Conservation (phyloP, 2,329 filamentous ascomycete genomes). For the Pestalotiopsis sp. region DNA sequence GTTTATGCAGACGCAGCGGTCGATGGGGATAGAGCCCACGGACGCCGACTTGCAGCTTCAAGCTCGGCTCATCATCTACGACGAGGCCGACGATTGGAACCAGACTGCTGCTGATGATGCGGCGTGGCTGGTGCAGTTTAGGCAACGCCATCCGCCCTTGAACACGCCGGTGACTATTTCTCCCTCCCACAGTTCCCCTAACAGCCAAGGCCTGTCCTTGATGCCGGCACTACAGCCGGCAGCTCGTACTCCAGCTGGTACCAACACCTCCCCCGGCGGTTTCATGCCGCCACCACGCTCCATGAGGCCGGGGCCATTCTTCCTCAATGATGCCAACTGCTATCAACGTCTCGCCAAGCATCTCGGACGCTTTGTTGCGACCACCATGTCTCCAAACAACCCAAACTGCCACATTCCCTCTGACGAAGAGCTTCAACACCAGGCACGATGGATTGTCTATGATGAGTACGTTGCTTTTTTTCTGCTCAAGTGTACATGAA, state of each 20-base stretch:
- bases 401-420: conserved; percentile 60
- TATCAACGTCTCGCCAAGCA: conserved; percentile 58
- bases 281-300: conserved; percentile 13
- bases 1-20: conserved; percentile 48
- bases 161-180: conserved; percentile 22
- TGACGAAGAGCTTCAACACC: conserved; percentile 65
- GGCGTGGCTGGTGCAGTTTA: conserved; percentile 57
- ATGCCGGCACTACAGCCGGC: conserved; percentile 14
- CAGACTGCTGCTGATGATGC: conserved; percentile 63
- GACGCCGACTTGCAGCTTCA: conserved; percentile 59
- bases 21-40: conserved; percentile 48
- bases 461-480: conserved; percentile 53
- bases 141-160: conserved; percentile 41
- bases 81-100: conserved; percentile 65
- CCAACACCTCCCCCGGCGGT: not conserved
- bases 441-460: conserved; percentile 65
- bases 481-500: not conserved
- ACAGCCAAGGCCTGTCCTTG: conserved; percentile 3
- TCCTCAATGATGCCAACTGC: conserved; percentile 63
- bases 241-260: not conserved
- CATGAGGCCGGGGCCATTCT: conserved; percentile 40
- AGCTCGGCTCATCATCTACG: conserved; percentile 64
- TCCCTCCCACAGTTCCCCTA: conserved; percentile 19
- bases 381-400: conserved; percentile 61
- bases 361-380: conserved; percentile 53